phyloP scores from a whole-genome alignment of 441 rosid species.

The Lepidium campestre region DNA sequence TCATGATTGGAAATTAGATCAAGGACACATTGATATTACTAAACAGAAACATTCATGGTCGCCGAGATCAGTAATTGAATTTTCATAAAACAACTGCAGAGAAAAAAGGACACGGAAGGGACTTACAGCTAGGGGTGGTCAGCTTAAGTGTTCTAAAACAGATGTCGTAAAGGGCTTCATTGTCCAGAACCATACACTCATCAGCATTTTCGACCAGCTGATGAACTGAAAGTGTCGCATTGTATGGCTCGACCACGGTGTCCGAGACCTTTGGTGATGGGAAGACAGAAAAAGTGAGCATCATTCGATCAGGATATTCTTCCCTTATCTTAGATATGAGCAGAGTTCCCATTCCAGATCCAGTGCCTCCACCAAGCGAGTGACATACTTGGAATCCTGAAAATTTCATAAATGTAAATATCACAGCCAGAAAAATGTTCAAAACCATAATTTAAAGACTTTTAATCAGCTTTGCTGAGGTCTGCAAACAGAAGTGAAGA shows the following conservation, averaged over 20 bases:
- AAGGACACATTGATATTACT: background rate
- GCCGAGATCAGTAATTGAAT: background rate
- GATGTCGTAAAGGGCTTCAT: conserved; percentile 86
- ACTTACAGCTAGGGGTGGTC: conserved; percentile 67
- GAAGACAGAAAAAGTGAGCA: conserved; percentile 93
- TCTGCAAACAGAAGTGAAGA: background rate
- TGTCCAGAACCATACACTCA: conserved; percentile 95
- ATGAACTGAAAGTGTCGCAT: conserved; percentile 94
- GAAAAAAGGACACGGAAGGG: background rate
- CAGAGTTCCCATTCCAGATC: conserved; percentile 50
- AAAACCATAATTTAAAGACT: background rate
- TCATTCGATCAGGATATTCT: conserved; percentile 50
- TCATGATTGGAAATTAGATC: background rate
- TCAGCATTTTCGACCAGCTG: conserved; percentile 93
- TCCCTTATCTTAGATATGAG: conserved; percentile 41
- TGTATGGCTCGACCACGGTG: conserved; percentile 93
- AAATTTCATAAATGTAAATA: background rate
- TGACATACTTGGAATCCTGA: conserved; percentile 48
- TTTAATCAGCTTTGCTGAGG: background rate
- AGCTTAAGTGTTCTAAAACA: conserved; percentile 82
- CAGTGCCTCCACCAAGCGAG: conserved; percentile 52
- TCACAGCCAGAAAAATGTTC: background rate
- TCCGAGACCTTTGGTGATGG: conserved; percentile 97
- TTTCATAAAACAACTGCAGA: conserved; percentile 4
- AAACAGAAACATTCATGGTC: background rate